Conservation (phyloP, 2,329 filamentous ascomycete genomes). For the Verticillium tricorpus region DNA sequence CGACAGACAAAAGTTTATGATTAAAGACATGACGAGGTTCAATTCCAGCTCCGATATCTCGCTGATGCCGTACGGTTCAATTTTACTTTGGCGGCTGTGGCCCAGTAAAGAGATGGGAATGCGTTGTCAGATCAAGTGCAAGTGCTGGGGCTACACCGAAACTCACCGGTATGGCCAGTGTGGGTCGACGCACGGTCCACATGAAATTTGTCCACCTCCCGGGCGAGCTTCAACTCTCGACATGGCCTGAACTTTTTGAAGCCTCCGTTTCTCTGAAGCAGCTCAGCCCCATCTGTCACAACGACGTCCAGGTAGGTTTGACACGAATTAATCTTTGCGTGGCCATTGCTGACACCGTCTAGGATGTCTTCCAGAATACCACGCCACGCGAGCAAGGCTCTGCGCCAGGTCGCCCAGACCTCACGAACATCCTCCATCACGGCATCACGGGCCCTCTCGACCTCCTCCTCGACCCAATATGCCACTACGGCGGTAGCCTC, state of each 20-base stretch:
- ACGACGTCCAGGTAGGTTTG: background rate
- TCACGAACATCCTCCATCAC: constrained; percentile 11
- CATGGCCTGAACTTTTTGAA: background rate
- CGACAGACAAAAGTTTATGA: no score
- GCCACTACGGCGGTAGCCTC: constrained; percentile 20
- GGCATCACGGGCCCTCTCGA: constrained; percentile 18
- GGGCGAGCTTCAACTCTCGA: background rate
- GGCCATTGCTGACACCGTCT: background rate
- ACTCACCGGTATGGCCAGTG: background rate
- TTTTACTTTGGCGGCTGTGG: background rate
- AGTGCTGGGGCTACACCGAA: background rate
- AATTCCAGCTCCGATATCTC: no score
- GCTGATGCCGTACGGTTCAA: no score
- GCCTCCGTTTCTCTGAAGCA: background rate
- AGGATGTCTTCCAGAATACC: constrained; percentile 14
- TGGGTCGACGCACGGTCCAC: background rate
- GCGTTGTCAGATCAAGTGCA: no score
- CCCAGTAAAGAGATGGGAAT: no score
- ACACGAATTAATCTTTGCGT: background rate
- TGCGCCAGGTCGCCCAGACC: constrained; percentile 10
- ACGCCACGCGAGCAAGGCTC: constrained; percentile 9
- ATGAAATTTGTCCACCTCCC: background rate
- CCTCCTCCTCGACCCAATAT: constrained; percentile 15
- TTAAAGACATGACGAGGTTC: no score
- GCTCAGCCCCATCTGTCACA: no score